Base-by-base conservation (phyloP, 2,329 filamentous ascomycete species). In the Podosphaera aphanis region DNA sequence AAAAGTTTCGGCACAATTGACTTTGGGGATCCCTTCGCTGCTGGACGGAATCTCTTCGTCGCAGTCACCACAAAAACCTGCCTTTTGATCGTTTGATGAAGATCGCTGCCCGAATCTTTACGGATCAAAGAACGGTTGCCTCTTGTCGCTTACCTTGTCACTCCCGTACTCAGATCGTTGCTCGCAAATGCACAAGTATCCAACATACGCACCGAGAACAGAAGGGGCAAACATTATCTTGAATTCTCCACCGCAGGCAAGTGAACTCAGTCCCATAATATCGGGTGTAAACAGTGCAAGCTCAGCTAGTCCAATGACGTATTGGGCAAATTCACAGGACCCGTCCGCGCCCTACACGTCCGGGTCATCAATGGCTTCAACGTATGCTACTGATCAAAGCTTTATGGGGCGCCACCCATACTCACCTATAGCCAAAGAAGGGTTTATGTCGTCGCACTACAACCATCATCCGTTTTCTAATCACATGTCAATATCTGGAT, bases 141-240 rank as follows among this genome's bases (percentile, higher is more conserved):
- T 73, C 72, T 48, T 71, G 71, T 54, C 69, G 85, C 50, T 78
- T 79, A 48, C 70, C 64, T 53, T 82, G 83, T 58, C 74, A 80
- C 57, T 83, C 44, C 73, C 74, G 51, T 74, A 77, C 46, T 74
- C 75, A 53, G 68, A 71, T 44, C 53, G 53, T 64, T 50, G 71
- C 56, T 62, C 60, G 56, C 60, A 59, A 63, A 61, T 61, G 61
- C 55, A 62, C 60, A 60, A 62, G 69, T 74, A 53, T 70, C 71
- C 54, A 72, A 71, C 57, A 61, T 74, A 53, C 64, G 68, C 46
- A 63, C 66, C 48, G 60, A 65, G 49, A 47, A 61, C 60, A 51
- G 53, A 57, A 48, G 56, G 61, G 47, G 54, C 58, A 50, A 60
- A 59, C 50, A 62, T 57, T 57, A 61, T 63, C 55, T 46, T 66